Conservation (phyloP, 2,329 filamentous ascomycete species). For the Claviceps lovelessii region DNA sequence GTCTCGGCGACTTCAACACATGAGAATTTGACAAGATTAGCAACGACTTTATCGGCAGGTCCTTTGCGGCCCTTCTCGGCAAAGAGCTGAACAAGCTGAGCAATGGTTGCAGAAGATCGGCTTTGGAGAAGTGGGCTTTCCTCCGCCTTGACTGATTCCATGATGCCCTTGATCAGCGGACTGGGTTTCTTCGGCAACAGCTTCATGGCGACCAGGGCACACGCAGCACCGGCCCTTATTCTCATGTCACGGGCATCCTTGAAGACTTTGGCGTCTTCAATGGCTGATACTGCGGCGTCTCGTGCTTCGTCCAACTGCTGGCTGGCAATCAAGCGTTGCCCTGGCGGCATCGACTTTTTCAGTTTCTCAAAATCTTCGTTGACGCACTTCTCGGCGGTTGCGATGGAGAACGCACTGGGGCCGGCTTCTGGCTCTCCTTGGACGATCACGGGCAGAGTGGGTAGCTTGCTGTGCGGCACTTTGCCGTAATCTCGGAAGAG, state of each 20-base stretch:
- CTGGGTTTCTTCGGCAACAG: constrained; percentile 87
- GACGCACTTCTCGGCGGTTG: constrained; percentile 77
- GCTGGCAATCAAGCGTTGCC: constrained; percentile 70
- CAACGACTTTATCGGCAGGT: constrained; percentile 88
- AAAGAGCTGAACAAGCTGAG: constrained; percentile 73
- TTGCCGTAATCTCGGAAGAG: constrained; percentile 86
- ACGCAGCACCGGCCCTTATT: constrained; percentile 73
- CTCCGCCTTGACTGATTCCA: constrained; percentile 95
- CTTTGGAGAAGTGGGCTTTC: constrained; percentile 80
- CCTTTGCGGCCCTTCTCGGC: constrained; percentile 64
- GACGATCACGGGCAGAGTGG: constrained; percentile 74
- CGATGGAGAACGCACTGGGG: constrained; percentile 78
- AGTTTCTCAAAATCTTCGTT: constrained; percentile 74
- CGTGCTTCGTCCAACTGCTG: constrained; percentile 68
- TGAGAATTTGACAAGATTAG: constrained; percentile 92
- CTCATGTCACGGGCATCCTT: constrained; percentile 76
- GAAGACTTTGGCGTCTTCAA: constrained; percentile 63
- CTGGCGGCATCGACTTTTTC: constrained; percentile 76
- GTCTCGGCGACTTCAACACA: constrained; percentile 97
- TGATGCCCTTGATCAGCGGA: constrained; percentile 84
- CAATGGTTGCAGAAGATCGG: constrained; percentile 73
- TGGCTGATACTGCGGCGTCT: constrained; percentile 52
- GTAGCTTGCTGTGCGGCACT: constrained; percentile 59
- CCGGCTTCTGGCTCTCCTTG: constrained; percentile 88
- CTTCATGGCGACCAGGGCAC: constrained; percentile 75